Conservation (phyloP, 805 yeast species). For the Pichia gijzeniarum region DNA sequence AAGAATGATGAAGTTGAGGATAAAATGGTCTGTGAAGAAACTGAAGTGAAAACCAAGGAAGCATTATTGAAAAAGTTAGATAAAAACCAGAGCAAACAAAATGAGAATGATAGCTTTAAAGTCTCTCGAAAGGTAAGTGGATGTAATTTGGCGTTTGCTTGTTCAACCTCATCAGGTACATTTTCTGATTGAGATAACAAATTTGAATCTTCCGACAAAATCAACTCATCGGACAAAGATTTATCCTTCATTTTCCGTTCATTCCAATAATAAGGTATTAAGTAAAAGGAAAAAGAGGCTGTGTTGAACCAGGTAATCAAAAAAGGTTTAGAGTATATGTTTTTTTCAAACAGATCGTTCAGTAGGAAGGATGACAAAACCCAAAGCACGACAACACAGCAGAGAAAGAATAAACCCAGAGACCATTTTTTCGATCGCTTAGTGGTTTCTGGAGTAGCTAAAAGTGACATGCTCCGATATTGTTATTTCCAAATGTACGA, state of each 20-base stretch:
- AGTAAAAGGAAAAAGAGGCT: constrained; percentile 71
- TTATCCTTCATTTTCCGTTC: constrained; percentile 11
- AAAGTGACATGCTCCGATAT: no score
- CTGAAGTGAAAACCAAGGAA: constrained; percentile 80
- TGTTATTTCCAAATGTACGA: no score
- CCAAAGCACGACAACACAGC: constrained; percentile 81
- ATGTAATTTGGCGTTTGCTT: constrained; percentile 2
- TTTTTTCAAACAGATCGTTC: constrained; percentile 65
- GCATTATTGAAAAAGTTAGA: constrained; percentile 90
- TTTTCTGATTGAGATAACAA: not conserved
- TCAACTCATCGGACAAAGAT: not conserved
- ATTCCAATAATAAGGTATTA: constrained; percentile 46
- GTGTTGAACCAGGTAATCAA: constrained; percentile 90
- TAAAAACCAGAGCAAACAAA: constrained; percentile 81
- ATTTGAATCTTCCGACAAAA: constrained; percentile 3
- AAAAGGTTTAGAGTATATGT: constrained; percentile 76
- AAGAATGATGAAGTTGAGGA: constrained; percentile 92
- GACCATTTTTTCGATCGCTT: constrained; percentile 47
- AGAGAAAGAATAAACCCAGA: constrained; percentile 65
- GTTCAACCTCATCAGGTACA: constrained; percentile 2
- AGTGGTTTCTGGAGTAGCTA: not conserved
- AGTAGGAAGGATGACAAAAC: constrained; percentile 83
- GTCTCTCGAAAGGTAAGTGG: constrained; percentile 53
- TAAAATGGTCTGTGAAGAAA: constrained; percentile 88
- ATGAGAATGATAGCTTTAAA: constrained; percentile 65